Conservation (phyloP, 139 green algal species). For the Micractinium sp. region DNA sequence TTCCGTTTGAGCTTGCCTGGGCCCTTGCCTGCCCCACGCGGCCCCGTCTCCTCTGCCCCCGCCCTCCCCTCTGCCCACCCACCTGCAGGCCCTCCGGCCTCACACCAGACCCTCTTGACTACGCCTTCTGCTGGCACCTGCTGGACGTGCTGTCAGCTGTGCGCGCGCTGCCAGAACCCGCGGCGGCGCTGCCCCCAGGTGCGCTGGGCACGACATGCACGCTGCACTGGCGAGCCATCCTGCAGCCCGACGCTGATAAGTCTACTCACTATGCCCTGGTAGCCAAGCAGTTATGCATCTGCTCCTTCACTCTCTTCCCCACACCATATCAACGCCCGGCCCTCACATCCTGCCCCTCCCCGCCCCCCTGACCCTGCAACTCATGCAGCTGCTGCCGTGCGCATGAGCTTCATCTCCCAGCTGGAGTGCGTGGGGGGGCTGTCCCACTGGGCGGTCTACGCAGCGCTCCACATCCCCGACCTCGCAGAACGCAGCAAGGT, state of each 20-base stretch:
- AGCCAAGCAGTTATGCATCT: no score
- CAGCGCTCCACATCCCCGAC: slow-evolving; percentile 74
- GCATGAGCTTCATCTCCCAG: slow-evolving; percentile 66
- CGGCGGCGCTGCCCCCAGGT: background rate
- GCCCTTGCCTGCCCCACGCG: background rate
- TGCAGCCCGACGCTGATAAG: no score
- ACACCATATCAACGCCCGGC: background rate
- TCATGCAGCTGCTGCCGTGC: slow-evolving; percentile 14
- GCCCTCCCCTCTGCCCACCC: background rate
- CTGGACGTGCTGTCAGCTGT: slow-evolving; percentile 63
- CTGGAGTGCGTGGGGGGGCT: slow-evolving; percentile 60
- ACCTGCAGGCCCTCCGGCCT: slow-evolving; percentile 41
- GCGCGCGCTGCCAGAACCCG: slow-evolving; percentile 32
- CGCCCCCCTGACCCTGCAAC: background rate
- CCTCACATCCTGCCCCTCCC: background rate
- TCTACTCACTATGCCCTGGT: no score
- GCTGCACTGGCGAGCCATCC: no score
- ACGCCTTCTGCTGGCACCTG: slow-evolving; percentile 69
- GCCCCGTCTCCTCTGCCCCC: background rate
- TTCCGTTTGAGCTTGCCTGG: no score
- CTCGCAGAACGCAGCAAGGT: background rate
- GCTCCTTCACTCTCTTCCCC: no score
- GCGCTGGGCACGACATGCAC: background rate
- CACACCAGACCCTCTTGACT: slow-evolving; percentile 76
- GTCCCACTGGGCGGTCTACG: slow-evolving; percentile 79